Evolutionary conservation across 1,284 basidiomycete genomes (phyloP), one percentile per base, ranked within the genome.

Genomic region (Boletellus deceptivus): DNA sequence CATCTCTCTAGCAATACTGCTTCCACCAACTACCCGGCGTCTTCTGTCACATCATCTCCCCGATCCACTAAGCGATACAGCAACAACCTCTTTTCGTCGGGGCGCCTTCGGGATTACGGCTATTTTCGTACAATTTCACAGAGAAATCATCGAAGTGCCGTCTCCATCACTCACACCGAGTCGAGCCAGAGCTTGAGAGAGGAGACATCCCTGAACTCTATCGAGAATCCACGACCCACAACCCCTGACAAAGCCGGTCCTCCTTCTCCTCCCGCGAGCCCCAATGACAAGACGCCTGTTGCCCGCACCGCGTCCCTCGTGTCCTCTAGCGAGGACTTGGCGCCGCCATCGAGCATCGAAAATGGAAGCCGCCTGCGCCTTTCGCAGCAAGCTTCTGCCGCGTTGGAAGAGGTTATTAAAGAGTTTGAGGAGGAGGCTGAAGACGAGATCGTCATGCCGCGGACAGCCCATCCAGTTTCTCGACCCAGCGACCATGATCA

Each of bases 51-150:
- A 29, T 79, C 78, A 39, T 75, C 78, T 3, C 70, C 76, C 55
- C 60, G 74, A 51, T 76, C 78, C 35, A 72, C 73, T 52, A 85
- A 86, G 69, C 78, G 89, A 45, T 86, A 87, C 65, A 90, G 87
- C 72, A 91, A 90, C 65, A 90, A 91, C 61, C 72, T 91, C 46
- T 91, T 91, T 58, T 84, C 86, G 39, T 89, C 87, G n/a, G 82
- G 84, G 27, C 77, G 83, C 52, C 76, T 89, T 58, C 77, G 83
- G 49, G 89, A 91, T 64, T 82, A 88, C 62, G 74, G 75, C 8
- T 87, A 89, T 66, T 67, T 86, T 57, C 81, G 84, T 53, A 78
- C 74, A 58, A 73, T 78, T 34, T 73, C 75, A 10, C 73, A 77
- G 42, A 77, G 72, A 42, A 67, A 75, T 58, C 72, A 72, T 40